phyloP scores from a whole-genome alignment of 2,329 filamentous ascomycete species.

The Tolypocladium endophyticum region DNA sequence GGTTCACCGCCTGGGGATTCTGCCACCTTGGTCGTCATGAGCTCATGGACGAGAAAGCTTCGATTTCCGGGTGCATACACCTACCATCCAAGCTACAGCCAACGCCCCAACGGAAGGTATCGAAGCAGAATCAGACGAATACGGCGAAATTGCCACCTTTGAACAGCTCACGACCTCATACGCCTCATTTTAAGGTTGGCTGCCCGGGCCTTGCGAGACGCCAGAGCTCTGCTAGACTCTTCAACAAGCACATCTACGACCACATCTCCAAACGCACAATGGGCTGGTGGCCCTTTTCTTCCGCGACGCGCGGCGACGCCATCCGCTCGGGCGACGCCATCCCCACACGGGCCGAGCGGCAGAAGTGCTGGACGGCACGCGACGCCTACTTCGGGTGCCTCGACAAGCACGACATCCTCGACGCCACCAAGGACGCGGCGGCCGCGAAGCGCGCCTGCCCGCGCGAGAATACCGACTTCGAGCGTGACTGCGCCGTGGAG shows the following conservation, averaged over 20 bases:
- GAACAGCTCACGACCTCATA: neutral
- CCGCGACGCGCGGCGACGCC: slow-evolving; percentile 37
- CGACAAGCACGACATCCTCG: slow-evolving; percentile 70
- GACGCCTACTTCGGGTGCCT: slow-evolving; percentile 85
- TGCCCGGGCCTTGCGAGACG: neutral
- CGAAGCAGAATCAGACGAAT: neutral
- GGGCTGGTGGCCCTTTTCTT: slow-evolving; percentile 37
- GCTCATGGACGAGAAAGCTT: neutral
- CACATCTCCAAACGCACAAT: slow-evolving; percentile 17
- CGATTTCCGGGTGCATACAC: neutral
- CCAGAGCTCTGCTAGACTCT: neutral
- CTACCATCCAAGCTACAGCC: neutral
- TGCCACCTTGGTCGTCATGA: neutral
- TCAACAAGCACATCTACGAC: neutral
- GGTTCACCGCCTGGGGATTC: neutral
- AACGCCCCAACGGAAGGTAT: neutral
- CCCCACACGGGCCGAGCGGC: slow-evolving; percentile 73
- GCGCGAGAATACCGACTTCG: slow-evolving; percentile 47
- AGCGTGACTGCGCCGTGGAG: slow-evolving; percentile 74
- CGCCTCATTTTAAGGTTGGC: neutral
- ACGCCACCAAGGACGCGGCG: slow-evolving; percentile 39
- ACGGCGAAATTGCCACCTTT: neutral
- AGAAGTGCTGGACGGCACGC: slow-evolving; percentile 79
- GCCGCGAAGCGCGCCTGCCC: slow-evolving; percentile 29
- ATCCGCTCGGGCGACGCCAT: slow-evolving; percentile 54